Evolutionary conservation across 2,329 filamentous ascomycete genomes (phyloP).

Genomic region (Xylaria sp.): DNA sequence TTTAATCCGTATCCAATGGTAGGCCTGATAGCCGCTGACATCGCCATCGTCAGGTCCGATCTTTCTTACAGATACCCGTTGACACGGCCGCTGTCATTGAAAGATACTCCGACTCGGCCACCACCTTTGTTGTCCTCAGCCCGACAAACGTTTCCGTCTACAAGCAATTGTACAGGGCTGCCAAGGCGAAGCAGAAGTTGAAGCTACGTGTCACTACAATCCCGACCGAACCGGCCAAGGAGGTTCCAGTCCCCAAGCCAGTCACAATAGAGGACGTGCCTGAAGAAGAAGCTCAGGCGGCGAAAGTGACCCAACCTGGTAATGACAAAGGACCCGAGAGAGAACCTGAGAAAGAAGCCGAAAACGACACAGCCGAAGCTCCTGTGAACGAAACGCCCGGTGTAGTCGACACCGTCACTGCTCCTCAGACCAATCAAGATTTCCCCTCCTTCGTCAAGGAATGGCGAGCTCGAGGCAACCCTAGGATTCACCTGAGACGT

Average conservation of each 20-base stretch:
- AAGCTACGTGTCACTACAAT: conserved; percentile 77
- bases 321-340: neutral
- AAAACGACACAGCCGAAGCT: neutral
- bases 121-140: conserved; percentile 81
- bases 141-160: conserved; percentile 82
- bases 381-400: conserved; percentile 14
- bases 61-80: conserved; percentile 70
- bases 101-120: conserved; percentile 94
- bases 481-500: conserved; percentile 43
- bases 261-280: conserved; percentile 63
- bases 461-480: conserved; percentile 45
- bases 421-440: conserved; percentile 42
- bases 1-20: neutral
- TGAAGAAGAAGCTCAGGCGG: conserved; percentile 33
- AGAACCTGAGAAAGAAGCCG: neutral
- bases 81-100: conserved; percentile 77
- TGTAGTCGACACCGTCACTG: conserved; percentile 40
- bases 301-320: neutral
- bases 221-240: conserved; percentile 44
- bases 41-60: conserved; percentile 67
- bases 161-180: conserved; percentile 95
- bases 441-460: conserved; percentile 44
- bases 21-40: conserved; percentile 10
- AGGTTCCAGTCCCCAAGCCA: conserved; percentile 51
- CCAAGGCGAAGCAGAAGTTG: conserved; percentile 98